These are phyloP conservation scores for Ceratocystis destructans DNA, from an alignment of 2,329 filamentous ascomycete species.

Conservation along the genomic window DNA sequence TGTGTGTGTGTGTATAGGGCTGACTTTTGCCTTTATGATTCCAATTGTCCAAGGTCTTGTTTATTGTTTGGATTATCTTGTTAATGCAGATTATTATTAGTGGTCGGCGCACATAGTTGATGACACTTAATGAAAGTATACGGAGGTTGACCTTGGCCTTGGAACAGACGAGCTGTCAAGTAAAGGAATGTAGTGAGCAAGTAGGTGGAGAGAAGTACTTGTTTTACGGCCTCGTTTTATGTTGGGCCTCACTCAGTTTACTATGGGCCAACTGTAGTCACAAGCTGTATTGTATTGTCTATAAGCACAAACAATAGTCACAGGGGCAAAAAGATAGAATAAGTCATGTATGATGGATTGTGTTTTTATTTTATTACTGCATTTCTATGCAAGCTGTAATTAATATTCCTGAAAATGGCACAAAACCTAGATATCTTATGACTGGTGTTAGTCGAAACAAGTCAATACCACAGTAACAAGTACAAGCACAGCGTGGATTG, in stretches of 20 bases:
- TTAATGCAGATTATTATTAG: slow-evolving; percentile 10
- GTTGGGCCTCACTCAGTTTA: too few species aligned
- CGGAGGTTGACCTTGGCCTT: slow-evolving; percentile 10
- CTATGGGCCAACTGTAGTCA: too few species aligned
- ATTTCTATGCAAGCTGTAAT: too few species aligned
- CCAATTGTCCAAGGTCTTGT: slow-evolving; percentile 8
- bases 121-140: slow-evolving; percentile 8
- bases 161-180: neutral
- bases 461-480: neutral
- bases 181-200: neutral
- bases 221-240: too few species aligned
- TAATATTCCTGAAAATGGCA: too few species aligned
- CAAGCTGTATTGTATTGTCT: too few species aligned
- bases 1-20: slow-evolving; percentile 2
- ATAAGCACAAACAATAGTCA: too few species aligned
- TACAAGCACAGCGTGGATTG: neutral
- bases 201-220: too few species aligned
- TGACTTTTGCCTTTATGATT: neutral
- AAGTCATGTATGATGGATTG: too few species aligned
- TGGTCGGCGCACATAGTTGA: slow-evolving; percentile 7
- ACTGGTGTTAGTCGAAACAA: slow-evolving; percentile 7
- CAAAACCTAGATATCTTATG: slow-evolving; percentile 5
- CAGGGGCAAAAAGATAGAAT: too few species aligned
- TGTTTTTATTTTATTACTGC: too few species aligned
- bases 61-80: slow-evolving; percentile 12